Evolutionary conservation across 2,329 filamentous ascomycete genomes (phyloP), one percentile per base, ranked within the genome.

Genomic region (Pseudocercospora pini-densiflorae): DNA sequence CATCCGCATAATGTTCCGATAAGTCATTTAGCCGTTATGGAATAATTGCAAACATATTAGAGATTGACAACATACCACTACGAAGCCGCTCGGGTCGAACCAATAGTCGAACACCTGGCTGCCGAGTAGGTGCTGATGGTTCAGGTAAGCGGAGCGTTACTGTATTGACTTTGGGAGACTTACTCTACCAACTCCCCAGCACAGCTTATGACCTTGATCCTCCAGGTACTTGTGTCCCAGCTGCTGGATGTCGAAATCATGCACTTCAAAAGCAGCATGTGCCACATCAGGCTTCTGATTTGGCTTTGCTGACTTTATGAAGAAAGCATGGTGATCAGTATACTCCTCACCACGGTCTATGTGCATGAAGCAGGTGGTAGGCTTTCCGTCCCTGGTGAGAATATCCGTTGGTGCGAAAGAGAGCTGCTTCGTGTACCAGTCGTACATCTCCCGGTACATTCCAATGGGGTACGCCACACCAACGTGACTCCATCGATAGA

Each of bases 171-270:
- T n/a, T n/a, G n/a, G n/a, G n/a, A n/a, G n/a, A 49, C 45, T 14
- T n/a, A 49, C 45, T n/a, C 90, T 78, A 0, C 90, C 90, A 0
- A 92, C 86, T 1, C 90, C 90, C 90, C 90, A 92, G 68, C 88
- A 88, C 71, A 83, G 86, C 72, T 83, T 83, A 74, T 90, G 90
- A 1, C 86, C 86, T 76, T 88, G 86, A 67, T 86, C 79, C 1
- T 82, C 81, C 66, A 92, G 79, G 87, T 88, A 58, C 53, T 63
- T 85, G 77, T 92, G 90, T 1, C 90, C 90, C 3, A 92, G 80
- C 36, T 87, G 82, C 80, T 92, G 90, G 5, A 87, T 86, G 74
- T 92, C 90, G 72, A 90, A 90, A 75, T 92, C 89, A 72, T 90
- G 86, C 8, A 90, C 89, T 78, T 92, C 90, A 70, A 89, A 92